Evolutionary conservation across 257 asterid species (phyloP).

Genomic region (Solanum tacnaense): DNA sequence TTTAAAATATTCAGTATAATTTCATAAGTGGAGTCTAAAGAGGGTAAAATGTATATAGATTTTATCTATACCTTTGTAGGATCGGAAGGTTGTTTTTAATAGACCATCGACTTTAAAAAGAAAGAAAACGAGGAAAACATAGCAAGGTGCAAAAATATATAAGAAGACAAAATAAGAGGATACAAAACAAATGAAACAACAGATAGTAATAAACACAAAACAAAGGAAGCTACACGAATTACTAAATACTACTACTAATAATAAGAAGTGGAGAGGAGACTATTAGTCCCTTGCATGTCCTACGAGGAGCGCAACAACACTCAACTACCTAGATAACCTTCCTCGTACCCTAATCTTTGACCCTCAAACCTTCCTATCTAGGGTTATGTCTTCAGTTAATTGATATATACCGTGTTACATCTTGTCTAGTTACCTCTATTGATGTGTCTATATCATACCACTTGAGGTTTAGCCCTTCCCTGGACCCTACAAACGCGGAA

Average conservation of each 20-base stretch:
- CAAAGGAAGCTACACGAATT: neutral
- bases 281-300: neutral
- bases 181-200: neutral
- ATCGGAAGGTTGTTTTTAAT: rapidly evolving
- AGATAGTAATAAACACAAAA: neutral
- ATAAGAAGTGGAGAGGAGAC: neutral
- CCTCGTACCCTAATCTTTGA: neutral
- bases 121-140: neutral
- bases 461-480: neutral
- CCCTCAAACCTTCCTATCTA: no score
- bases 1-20: no score
- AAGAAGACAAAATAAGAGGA: neutral
- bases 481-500: neutral
- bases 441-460: neutral
- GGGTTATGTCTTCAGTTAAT: no score
- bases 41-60: no score
- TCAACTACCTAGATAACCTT: no score
- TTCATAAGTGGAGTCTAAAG: no score
- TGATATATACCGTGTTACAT: no score
- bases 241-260: neutral
- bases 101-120: neutral
- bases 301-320: neutral
- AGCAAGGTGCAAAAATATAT: neutral
- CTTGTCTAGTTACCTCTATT: neutral
- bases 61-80: no score